These are phyloP conservation scores for Termitomyces sp. DNA, from an alignment of 1,284 basidiomycete genomes.

Conservation along the genomic window DNA sequence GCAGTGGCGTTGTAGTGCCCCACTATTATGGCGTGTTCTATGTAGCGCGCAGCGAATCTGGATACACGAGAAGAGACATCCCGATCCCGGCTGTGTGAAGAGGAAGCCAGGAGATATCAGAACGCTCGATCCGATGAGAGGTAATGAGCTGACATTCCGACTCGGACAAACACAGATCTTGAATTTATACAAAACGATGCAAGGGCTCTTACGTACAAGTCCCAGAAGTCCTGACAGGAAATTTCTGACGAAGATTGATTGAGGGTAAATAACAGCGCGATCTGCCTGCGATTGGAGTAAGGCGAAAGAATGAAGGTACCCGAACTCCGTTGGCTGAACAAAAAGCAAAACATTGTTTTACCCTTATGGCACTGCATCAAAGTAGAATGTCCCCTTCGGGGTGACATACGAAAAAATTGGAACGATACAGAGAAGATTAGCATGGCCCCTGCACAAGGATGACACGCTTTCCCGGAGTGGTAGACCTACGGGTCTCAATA, in stretches of 20 bases:
- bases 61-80: background rate
- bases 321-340: background rate
- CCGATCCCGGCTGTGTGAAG: background rate
- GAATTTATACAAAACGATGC: background rate
- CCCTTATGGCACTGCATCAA: background rate
- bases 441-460: slow-evolving; percentile 5
- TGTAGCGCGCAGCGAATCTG: background rate
- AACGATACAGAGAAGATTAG: slow-evolving; percentile 5
- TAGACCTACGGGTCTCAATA: slow-evolving; percentile 5
- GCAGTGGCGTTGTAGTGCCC: background rate
- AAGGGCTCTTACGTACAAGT: too few species aligned
- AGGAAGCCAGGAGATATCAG: background rate
- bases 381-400: background rate
- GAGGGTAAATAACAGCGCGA: background rate
- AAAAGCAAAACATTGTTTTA: background rate
- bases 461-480: slow-evolving; percentile 3
- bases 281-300: background rate
- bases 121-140: too few species aligned
- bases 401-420: slow-evolving; percentile 4
- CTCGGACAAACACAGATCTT: background rate
- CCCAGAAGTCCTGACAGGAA: background rate
- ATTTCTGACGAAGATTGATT: background rate
- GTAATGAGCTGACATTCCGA: too few species aligned
- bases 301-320: too few species aligned
- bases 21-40: too few species aligned